These are phyloP conservation scores for Aspergillus panamensis DNA, from an alignment of 495 filamentous ascomycete genomes.

Conservation along the genomic window DNA sequence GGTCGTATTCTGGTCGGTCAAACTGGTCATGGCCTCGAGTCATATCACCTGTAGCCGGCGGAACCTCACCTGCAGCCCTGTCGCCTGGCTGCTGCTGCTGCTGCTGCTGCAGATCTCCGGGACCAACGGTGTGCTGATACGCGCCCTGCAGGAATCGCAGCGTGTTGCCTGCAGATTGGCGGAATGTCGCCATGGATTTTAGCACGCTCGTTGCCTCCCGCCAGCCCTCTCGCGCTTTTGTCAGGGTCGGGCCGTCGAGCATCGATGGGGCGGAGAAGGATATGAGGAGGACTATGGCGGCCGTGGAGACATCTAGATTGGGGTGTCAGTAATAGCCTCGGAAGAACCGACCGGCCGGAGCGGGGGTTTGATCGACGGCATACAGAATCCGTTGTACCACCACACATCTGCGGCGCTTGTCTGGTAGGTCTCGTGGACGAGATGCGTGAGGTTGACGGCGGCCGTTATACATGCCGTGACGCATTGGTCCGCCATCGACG, in stretches of 20 bases:
- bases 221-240: constrained; percentile 25
- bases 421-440: constrained; percentile 36
- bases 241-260: constrained; percentile 28
- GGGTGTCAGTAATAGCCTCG: background rate
- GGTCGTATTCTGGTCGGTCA: background rate
- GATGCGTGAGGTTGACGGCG: constrained; percentile 39
- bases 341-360: too few species aligned
- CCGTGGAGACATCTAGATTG: constrained; percentile 40
- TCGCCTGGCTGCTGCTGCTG: background rate
- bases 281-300: constrained; percentile 41
- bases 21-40: background rate
- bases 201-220: constrained; percentile 11
- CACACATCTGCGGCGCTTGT: constrained; percentile 40
- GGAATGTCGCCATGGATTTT: constrained; percentile 29
- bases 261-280: constrained; percentile 30
- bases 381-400: constrained; percentile 51
- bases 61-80: background rate
- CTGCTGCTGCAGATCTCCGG: background rate
- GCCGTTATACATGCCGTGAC: constrained; percentile 37
- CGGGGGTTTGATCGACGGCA: background rate
- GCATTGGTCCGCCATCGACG: constrained; percentile 34
- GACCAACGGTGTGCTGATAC: background rate
- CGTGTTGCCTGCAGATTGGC: constrained; percentile 30
- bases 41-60: background rate
- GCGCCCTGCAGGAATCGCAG: constrained; percentile 33